Percentiles rank a stretch among this genome's conserved stretches.
Evolutionary conservation across 306 rosid species (phyloP).

Genomic region (Biancaea sappan): DNA sequence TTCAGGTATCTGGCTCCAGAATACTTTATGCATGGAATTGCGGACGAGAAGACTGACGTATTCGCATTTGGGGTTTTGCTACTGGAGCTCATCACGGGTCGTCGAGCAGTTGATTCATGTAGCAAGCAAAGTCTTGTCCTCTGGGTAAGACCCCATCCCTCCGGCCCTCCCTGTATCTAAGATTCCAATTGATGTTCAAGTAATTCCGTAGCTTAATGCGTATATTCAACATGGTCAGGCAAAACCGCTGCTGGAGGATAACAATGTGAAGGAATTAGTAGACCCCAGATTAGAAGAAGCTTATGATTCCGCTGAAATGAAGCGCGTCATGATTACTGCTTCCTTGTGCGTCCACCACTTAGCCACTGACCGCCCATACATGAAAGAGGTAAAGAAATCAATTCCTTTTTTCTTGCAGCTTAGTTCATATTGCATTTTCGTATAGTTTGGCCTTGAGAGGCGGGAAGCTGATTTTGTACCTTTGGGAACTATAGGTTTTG

Average conservation of each 20-base stretch:
- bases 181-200: not conserved
- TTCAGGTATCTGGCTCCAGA: conserved; percentile 93
- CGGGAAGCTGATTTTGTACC: conserved; percentile 9
- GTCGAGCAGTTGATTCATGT: conserved; percentile 85
- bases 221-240: conserved; percentile 53
- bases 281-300: conserved; percentile 71
- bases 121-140: conserved; percentile 83
- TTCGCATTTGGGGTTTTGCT: conserved; percentile 90
- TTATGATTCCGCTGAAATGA: conserved; percentile 68
- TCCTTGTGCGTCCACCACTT: conserved; percentile 79
- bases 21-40: conserved; percentile 94
- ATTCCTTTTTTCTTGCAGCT: not conserved
- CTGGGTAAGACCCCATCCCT: conserved; percentile 59
- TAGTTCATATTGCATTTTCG: not conserved
- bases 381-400: conserved; percentile 59
- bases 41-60: conserved; percentile 91
- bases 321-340: conserved; percentile 63
- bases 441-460: not conserved
- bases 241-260: conserved; percentile 68
- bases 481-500: conserved; percentile 47
- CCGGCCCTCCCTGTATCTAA: not conserved
- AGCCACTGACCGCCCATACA: conserved; percentile 70
- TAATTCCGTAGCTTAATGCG: not conserved
- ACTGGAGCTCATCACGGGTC: conserved; percentile 90
- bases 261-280: conserved; percentile 56